A percentile compares a stretch with the other conserved stretches of the same genome.
Conservation (phyloP, 495 filamentous ascomycete genomes). For the Trichoderma asperelloides region DNA sequence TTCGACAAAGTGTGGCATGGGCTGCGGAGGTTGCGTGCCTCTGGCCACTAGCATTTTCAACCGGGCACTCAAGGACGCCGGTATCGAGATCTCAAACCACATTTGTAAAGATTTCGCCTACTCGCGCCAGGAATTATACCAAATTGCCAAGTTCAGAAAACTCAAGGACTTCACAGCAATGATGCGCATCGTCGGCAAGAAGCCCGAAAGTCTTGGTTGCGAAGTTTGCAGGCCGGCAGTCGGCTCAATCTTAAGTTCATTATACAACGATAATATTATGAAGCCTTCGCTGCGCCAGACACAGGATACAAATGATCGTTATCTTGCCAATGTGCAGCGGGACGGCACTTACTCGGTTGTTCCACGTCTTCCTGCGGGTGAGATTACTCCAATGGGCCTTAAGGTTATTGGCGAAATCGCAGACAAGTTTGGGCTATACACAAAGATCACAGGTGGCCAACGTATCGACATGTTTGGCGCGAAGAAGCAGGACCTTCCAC, state of each 20-base stretch:
- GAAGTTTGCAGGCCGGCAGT: slow-evolving; percentile 87
- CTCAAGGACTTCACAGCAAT: slow-evolving; percentile 68
- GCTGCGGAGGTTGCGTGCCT: slow-evolving; percentile 91
- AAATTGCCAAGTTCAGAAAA: slow-evolving; percentile 79
- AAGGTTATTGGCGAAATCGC: slow-evolving; percentile 84
- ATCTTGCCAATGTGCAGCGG: slow-evolving; percentile 88
- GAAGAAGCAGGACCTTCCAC: slow-evolving; percentile 78
- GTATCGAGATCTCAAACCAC: slow-evolving; percentile 83
- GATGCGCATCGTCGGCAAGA: slow-evolving; percentile 74
- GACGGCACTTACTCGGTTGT: slow-evolving; percentile 92
- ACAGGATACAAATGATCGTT: slow-evolving; percentile 91
- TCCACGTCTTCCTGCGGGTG: slow-evolving; percentile 75
- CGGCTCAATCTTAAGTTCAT: slow-evolving; percentile 72
- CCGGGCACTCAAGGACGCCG: slow-evolving; percentile 82
- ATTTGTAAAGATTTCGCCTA: slow-evolving; percentile 81
- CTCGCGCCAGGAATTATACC: slow-evolving; percentile 82
- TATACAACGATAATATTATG: slow-evolving; percentile 86
- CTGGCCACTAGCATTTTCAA: slow-evolving; percentile 91
- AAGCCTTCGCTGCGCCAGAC: slow-evolving; percentile 64
- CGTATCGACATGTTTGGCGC: slow-evolving; percentile 95
- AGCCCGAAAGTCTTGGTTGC: slow-evolving; percentile 70
- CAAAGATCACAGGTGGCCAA: slow-evolving; percentile 93
- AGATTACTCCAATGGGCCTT: slow-evolving; percentile 87
- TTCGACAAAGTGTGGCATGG: slow-evolving; percentile 91
- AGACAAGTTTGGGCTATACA: slow-evolving; percentile 82